Percentiles rank a stretch among this genome's conserved stretches.
These are phyloP conservation scores for Podospora pseudocomata DNA, from an alignment of 495 filamentous ascomycete species.

Conservation along the genomic window DNA sequence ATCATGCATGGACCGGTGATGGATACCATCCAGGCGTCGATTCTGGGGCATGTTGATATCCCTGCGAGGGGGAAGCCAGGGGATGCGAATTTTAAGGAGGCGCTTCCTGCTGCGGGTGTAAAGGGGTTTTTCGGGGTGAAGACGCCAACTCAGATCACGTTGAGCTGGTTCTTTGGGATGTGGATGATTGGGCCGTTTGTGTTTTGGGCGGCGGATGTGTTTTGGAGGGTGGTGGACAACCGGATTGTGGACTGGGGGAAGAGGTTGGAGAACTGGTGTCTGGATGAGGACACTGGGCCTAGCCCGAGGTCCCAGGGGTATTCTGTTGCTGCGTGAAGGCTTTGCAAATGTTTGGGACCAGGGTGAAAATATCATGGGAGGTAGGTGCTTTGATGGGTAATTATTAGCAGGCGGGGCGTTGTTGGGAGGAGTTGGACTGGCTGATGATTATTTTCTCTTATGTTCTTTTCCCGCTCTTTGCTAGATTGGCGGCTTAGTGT, in stretches of 20 bases:
- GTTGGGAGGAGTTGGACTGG: not conserved
- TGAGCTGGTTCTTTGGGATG: slow-evolving; percentile 51
- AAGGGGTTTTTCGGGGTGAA: slow-evolving; percentile 53
- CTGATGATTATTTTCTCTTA: not conserved
- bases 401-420: not conserved
- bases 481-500: not conserved
- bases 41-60: slow-evolving; percentile 35
- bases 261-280: slow-evolving; percentile 45
- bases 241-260: slow-evolving; percentile 55
- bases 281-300: slow-evolving; percentile 29
- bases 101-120: slow-evolving; percentile 36
- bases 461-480: not conserved
- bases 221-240: slow-evolving; percentile 57
- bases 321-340: not conserved
- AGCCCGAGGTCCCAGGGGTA: slow-evolving; percentile 20
- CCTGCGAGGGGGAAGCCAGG: slow-evolving; percentile 24
- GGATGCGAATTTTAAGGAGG: slow-evolving; percentile 25
- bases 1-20: slow-evolving; percentile 59
- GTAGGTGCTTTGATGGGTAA: not conserved
- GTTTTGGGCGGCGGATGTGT: slow-evolving; percentile 57
- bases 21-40: slow-evolving; percentile 44
- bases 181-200: slow-evolving; percentile 49
- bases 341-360: not conserved
- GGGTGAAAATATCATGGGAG: not conserved
- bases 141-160: slow-evolving; percentile 47